A percentile compares a stretch with the other conserved stretches of the same genome.
phyloP scores from a whole-genome alignment of 805 yeast species.

The Pichia sporocuriosa region DNA sequence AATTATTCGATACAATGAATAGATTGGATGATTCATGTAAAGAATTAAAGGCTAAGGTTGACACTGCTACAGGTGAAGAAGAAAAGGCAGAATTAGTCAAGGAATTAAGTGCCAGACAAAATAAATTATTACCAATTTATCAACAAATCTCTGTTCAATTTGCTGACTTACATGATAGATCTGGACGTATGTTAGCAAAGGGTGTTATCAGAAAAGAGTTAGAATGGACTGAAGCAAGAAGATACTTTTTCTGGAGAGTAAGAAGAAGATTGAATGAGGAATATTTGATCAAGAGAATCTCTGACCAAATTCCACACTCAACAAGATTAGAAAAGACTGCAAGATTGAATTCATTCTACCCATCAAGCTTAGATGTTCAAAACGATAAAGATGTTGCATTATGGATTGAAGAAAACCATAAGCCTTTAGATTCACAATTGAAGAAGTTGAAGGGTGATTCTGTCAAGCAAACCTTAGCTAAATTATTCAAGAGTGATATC shows the following conservation, averaged over 20 bases:
- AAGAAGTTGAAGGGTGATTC: slow-evolving; percentile 61
- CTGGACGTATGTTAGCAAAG: slow-evolving; percentile 96
- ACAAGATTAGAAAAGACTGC: slow-evolving; percentile 78
- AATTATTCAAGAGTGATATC: slow-evolving; percentile 47
- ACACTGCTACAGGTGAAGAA: slow-evolving; percentile 48
- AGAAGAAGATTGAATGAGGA: slow-evolving; percentile 94
- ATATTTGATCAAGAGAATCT: slow-evolving; percentile 69
- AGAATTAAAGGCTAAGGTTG: slow-evolving; percentile 54
- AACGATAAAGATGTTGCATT: slow-evolving; percentile 73
- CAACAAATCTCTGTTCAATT: slow-evolving; percentile 90
- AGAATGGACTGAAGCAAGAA: slow-evolving; percentile 82
- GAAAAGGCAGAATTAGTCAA: slow-evolving; percentile 60
- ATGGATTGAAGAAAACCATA: slow-evolving; percentile 80
- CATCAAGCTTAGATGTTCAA: slow-evolving; percentile 57
- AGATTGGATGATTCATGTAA: slow-evolving; percentile 78
- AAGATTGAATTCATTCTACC: slow-evolving; percentile 82
- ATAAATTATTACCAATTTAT: slow-evolving; percentile 75
- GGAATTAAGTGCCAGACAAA: slow-evolving; percentile 72
- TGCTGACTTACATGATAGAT: slow-evolving; percentile 96
- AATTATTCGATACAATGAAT: slow-evolving; percentile 82
- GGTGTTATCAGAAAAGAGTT: slow-evolving; percentile 81
- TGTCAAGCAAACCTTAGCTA: slow-evolving; percentile 57
- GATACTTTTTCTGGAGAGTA: slow-evolving; percentile 98
- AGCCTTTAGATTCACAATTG: slow-evolving; percentile 50
- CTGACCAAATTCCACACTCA: slow-evolving; percentile 51